Percentiles rank a stretch among this genome's conserved stretches.
These are phyloP conservation scores for Tolypocladium ovalisporum DNA, from an alignment of 2,329 filamentous ascomycete genomes.

Conservation along the genomic window DNA sequence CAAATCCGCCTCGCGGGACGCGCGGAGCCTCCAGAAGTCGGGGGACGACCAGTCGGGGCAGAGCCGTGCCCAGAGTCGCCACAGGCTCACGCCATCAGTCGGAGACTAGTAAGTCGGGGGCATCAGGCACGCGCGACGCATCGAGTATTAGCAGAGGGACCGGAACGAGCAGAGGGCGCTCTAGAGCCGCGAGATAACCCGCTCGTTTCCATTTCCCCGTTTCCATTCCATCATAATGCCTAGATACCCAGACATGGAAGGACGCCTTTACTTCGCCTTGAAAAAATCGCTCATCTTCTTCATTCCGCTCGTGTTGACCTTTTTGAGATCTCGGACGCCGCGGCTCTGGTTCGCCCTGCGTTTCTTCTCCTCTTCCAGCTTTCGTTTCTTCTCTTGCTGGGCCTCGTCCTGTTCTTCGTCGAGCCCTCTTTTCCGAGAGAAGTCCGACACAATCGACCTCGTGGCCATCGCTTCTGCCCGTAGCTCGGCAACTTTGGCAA, in stretches of 20 bases:
- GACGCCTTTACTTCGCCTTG: slow-evolving; percentile 45
- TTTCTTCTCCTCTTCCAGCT: slow-evolving; percentile 81
- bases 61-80: slow-evolving; percentile 15
- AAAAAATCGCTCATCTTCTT: slow-evolving; percentile 97
- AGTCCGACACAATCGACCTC: slow-evolving; percentile 53
- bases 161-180: slow-evolving; percentile 20
- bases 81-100: slow-evolving; percentile 16
- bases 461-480: slow-evolving; percentile 61
- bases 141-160: slow-evolving; percentile 24
- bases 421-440: slow-evolving; percentile 54
- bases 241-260: slow-evolving; percentile 19
- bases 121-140: slow-evolving; percentile 19
- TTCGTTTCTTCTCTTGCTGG: slow-evolving; percentile 69
- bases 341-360: slow-evolving; percentile 64
- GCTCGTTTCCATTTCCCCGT: slow-evolving; percentile 3
- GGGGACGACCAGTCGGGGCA: slow-evolving; percentile 18
- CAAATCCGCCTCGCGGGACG: slow-evolving; percentile 16
- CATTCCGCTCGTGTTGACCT: slow-evolving; percentile 88
- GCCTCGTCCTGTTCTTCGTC: slow-evolving; percentile 58
- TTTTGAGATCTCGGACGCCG: slow-evolving; percentile 71
- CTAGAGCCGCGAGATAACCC: slow-evolving; percentile 19
- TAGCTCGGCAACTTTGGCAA: slow-evolving; percentile 53
- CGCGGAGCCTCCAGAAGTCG: slow-evolving; percentile 14
- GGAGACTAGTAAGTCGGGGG: slow-evolving; percentile 14
- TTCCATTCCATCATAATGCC: slow-evolving; percentile 1